Evolutionary conservation across 169 alveolate species (phyloP).

Genomic region (Neospora caninum): DNA sequence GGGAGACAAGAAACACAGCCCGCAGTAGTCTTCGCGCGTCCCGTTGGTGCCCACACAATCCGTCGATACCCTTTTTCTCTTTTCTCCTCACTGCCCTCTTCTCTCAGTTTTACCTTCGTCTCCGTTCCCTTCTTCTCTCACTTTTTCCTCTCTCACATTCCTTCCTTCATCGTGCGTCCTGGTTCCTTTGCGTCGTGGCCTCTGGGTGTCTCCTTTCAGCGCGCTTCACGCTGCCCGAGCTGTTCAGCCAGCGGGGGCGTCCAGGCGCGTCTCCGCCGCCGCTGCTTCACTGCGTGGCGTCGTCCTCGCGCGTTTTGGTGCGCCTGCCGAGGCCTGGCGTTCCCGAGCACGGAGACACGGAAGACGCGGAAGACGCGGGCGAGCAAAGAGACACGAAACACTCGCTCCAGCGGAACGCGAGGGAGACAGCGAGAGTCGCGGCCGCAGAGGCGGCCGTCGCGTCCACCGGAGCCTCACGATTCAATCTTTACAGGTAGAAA

Average conservation of each 20-base stretch:
- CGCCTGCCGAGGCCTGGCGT: not conserved
- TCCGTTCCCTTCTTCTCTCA: too few relatives aligned
- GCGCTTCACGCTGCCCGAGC: not conserved
- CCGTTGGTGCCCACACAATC: too few relatives aligned
- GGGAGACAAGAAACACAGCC: too few relatives aligned
- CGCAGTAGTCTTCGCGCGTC: too few relatives aligned
- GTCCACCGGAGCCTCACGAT: not conserved
- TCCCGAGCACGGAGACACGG: not conserved
- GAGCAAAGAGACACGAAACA: not conserved
- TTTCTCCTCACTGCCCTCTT: too few relatives aligned
- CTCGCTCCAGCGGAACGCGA: not conserved
- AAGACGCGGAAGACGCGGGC: not conserved
- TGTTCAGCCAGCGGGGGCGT: not conserved
- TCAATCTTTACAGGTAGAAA: not conserved
- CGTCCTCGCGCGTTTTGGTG: not conserved
- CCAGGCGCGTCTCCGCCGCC: not conserved
- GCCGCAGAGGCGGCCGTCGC: not conserved
- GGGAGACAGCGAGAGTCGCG: not conserved
- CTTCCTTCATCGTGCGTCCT: too few relatives aligned
- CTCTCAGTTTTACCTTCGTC: too few relatives aligned
- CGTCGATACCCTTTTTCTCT: too few relatives aligned
- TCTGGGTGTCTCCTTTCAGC: not conserved
- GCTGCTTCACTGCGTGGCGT: not conserved
- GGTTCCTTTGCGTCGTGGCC: too few relatives aligned
- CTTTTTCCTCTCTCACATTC: too few relatives aligned